These are phyloP conservation scores for Dichomitus squalens DNA, from an alignment of 1,284 basidiomycete species.

Conservation along the genomic window DNA sequence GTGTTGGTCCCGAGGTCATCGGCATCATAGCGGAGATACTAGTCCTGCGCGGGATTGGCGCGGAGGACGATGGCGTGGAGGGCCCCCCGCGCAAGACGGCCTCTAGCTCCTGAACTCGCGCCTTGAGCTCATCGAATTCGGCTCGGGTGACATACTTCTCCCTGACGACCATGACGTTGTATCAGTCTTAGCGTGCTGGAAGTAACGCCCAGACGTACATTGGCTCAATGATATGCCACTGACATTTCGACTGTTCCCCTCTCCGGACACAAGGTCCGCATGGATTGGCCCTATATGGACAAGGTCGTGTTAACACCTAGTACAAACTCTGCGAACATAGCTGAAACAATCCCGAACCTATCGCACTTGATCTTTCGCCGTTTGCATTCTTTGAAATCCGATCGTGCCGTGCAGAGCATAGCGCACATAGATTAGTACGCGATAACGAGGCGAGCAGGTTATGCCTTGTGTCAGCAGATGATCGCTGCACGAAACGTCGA, in stretches of 20 bases:
- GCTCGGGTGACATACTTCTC: constrained; percentile 58
- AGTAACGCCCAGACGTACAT: constrained; percentile 41
- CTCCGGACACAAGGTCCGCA: constrained; percentile 59
- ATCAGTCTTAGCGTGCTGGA: constrained; percentile 12
- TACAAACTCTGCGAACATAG: constrained; percentile 22
- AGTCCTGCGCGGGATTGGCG: constrained; percentile 13
- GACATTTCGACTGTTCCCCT: constrained; percentile 55
- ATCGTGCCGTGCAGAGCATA: constrained; percentile 1
- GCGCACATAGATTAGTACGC: constrained; percentile 3
- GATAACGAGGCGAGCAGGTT: constrained; percentile 13
- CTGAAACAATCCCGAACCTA: constrained; percentile 40
- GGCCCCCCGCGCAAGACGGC: constrained; percentile 26
- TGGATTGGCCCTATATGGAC: constrained; percentile 46
- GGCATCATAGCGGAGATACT: constrained; percentile 27
- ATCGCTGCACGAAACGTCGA: background rate
- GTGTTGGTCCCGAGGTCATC: constrained; percentile 25
- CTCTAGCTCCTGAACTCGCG: constrained; percentile 44
- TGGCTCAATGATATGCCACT: constrained; percentile 60
- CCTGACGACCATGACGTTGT: constrained; percentile 32
- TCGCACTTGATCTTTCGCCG: constrained; percentile 65
- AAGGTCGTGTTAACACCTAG: constrained; percentile 21
- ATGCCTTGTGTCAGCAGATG: constrained; percentile 14
- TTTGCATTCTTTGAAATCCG: constrained; percentile 50
- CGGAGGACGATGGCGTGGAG: constrained; percentile 14
- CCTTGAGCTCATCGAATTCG: constrained; percentile 55